Conservation (phyloP, 2,329 filamentous ascomycete species). For the Lomentospora prolificans region DNA sequence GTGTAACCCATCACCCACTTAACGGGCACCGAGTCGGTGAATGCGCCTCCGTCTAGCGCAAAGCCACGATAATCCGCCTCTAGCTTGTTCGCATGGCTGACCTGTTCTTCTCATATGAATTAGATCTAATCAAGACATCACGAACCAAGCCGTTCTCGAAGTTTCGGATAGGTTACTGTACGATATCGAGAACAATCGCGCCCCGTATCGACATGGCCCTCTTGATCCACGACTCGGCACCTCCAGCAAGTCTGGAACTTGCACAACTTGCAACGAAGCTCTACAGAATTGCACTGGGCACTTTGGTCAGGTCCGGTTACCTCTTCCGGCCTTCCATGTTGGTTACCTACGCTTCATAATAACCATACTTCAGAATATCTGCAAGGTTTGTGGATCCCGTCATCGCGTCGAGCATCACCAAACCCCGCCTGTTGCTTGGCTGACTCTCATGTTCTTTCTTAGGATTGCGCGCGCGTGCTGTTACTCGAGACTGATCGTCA, state of each 20-base stretch:
- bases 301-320: constrained; percentile 86
- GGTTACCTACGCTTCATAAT: constrained; percentile 93
- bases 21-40: neutral
- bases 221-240: constrained; percentile 83
- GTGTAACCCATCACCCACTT: constrained; percentile 17
- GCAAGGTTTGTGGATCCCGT: constrained; percentile 49
- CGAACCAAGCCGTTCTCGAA: constrained; percentile 89
- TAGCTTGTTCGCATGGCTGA: neutral
- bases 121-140: constrained; percentile 85
- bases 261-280: constrained; percentile 72
- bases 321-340: constrained; percentile 88
- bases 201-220: constrained; percentile 71
- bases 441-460: neutral
- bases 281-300: constrained; percentile 86
- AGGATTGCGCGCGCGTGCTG: constrained; percentile 75
- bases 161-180: constrained; percentile 92
- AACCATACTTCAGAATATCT: constrained; percentile 86
- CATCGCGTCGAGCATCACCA: neutral
- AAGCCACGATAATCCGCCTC: neutral
- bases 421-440: too few species aligned
- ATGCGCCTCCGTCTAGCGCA: neutral
- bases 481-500: constrained; percentile 73
- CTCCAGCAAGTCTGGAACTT: constrained; percentile 71
- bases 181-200: constrained; percentile 72
- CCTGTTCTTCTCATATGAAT: neutral